Conservation (phyloP, 305 asterid genomes). For the Fraxinus albicans region DNA sequence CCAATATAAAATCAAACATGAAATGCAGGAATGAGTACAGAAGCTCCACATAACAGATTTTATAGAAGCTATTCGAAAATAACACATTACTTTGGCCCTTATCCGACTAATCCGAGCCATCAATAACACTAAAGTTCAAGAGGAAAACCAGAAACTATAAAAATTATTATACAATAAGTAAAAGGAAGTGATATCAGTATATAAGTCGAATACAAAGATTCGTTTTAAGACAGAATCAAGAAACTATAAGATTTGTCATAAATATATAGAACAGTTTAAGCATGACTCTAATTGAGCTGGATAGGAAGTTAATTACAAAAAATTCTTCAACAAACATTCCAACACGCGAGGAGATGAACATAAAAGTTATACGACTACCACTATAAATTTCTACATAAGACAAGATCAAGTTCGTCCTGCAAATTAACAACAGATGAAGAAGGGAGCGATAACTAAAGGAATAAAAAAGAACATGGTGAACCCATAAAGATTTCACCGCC, state of each 20-base stretch:
- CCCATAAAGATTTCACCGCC: constrained; percentile 46
- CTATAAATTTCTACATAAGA: constrained; percentile 29
- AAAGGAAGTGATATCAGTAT: background rate
- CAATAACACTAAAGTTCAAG: background rate
- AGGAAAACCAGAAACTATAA: background rate
- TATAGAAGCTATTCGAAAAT: too few species aligned
- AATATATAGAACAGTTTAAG: background rate
- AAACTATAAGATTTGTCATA: background rate
- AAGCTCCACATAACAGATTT: too few species aligned
- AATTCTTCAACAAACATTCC: background rate
- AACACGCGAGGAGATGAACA: background rate
- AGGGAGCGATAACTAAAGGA: background rate
- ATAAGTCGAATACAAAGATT: background rate
- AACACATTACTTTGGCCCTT: too few species aligned
- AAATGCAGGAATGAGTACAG: too few species aligned
- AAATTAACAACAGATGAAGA: constrained; percentile 11
- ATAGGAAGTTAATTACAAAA: background rate
- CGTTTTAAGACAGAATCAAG: background rate
- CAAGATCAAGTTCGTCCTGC: constrained; percentile 19
- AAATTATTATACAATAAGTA: background rate
- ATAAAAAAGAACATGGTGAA: constrained; percentile 15
- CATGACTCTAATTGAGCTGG: background rate
- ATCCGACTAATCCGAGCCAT: too few species aligned
- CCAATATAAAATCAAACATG: too few species aligned
- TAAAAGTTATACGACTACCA: constrained; percentile 4